Conservation (phyloP, 345 rosid species). For the Alliaria petiolata region DNA sequence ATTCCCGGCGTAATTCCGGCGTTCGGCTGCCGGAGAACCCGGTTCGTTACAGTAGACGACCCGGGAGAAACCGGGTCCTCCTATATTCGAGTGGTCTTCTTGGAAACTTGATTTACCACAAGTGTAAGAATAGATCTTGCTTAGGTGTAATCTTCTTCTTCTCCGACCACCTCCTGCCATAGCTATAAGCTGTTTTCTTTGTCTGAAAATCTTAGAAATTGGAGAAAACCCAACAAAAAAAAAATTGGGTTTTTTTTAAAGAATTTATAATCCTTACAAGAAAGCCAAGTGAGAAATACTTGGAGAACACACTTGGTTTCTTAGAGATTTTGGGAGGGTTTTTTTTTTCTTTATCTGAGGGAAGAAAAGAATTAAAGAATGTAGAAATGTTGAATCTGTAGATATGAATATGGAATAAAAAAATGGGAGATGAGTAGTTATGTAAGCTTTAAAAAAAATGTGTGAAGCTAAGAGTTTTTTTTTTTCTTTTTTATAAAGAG, state of each 20-base stretch:
- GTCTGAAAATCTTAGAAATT: conserved; percentile 9
- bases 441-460: not conserved
- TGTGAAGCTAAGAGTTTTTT: conserved; percentile 16
- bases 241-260: not conserved
- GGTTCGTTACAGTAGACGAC: conserved; percentile 84
- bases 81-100: conserved; percentile 77
- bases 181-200: not conserved
- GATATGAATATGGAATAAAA: conserved; percentile 9
- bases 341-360: not conserved
- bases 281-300: conserved; percentile 6
- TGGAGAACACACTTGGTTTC: conserved; percentile 20
- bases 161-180: conserved; percentile 59
- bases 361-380: conserved; percentile 24
- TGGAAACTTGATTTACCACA: conserved; percentile 62
- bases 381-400: conserved; percentile 13
- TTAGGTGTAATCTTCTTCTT: conserved; percentile 50
- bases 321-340: not conserved
- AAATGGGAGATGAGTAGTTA: conserved; percentile 15
- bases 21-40: conserved; percentile 53
- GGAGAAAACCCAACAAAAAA: not conserved
- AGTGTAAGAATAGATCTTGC: conserved; percentile 74
- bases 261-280: not conserved
- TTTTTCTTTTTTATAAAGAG: not conserved
- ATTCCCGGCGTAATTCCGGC: conserved; percentile 50
- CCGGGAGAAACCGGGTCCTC: conserved; percentile 84